Conservation (phyloP, 2,329 filamentous ascomycete species). For the Didymella segeticola region DNA sequence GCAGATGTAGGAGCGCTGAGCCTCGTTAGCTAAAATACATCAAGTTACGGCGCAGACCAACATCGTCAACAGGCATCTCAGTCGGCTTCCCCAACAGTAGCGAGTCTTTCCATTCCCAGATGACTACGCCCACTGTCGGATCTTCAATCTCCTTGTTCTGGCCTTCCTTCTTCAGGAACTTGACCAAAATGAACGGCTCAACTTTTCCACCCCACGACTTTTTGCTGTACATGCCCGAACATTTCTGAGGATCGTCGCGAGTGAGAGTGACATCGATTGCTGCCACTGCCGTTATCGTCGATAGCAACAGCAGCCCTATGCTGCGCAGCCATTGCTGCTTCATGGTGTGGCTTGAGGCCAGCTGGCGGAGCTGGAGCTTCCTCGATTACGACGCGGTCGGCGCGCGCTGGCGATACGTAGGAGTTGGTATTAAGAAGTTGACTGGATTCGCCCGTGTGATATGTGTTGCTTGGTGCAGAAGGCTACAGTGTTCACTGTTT, state of each 20-base stretch:
- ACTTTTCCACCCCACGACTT: slow-evolving; percentile 85
- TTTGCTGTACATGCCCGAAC: slow-evolving; percentile 92
- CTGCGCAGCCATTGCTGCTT: slow-evolving; percentile 38
- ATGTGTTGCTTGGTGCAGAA: slow-evolving; percentile 11
- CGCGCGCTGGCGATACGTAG: not conserved
- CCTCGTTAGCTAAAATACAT: slow-evolving; percentile 27
- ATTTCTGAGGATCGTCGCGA: slow-evolving; percentile 77
- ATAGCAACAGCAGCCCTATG: slow-evolving; percentile 43
- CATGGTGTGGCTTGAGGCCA: slow-evolving; percentile 37
- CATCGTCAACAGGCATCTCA: slow-evolving; percentile 37
- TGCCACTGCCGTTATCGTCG: slow-evolving; percentile 40
- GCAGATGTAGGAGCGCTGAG: slow-evolving; percentile 74
- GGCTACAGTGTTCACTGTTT: slow-evolving; percentile 20
- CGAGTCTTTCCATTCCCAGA: slow-evolving; percentile 94
- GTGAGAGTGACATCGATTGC: slow-evolving; percentile 49
- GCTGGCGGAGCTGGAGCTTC: slow-evolving; percentile 33
- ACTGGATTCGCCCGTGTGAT: not conserved
- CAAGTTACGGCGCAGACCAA: slow-evolving; percentile 17
- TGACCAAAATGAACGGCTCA: slow-evolving; percentile 87
- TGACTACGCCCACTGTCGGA: slow-evolving; percentile 79
- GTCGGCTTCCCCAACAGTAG: slow-evolving; percentile 73
- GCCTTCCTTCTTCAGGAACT: slow-evolving; percentile 68
- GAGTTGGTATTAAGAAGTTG: not conserved
- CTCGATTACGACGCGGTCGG: not conserved
- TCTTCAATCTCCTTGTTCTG: slow-evolving; percentile 67